Percentiles rank a stretch among this genome's conserved stretches.
These are phyloP conservation scores for Ceratobasidium papillatum DNA, from an alignment of 1,284 basidiomycete species.

Conservation along the genomic window DNA sequence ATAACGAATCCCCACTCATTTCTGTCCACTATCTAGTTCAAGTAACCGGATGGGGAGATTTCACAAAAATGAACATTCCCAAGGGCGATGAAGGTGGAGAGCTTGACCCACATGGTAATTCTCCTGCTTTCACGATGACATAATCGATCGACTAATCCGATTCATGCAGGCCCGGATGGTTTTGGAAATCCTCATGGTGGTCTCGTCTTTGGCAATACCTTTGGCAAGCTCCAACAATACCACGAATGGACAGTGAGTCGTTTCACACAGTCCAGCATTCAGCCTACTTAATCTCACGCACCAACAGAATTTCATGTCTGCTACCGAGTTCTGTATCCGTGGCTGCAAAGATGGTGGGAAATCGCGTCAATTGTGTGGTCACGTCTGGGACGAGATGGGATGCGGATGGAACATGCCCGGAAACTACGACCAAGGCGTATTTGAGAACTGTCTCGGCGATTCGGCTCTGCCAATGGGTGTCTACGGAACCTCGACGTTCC, in stretches of 20 bases:
- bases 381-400: conserved; percentile 53
- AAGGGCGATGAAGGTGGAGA: conserved; percentile 49
- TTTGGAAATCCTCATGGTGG: conserved; percentile 47
- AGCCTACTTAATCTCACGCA: background rate
- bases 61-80: conserved; percentile 50
- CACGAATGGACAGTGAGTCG: conserved; percentile 46
- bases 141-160: background rate
- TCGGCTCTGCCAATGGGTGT: conserved; percentile 41
- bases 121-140: too few relatives aligned
- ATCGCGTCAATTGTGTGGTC: conserved; percentile 50
- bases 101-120: conserved; percentile 45
- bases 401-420: conserved; percentile 42
- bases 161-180: conserved; percentile 42
- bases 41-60: conserved; percentile 48
- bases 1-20: conserved; percentile 44
- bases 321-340: conserved; percentile 52
- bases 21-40: conserved; percentile 44
- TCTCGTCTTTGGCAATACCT: conserved; percentile 45
- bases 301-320: conserved; percentile 44
- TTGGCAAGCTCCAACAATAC: conserved; percentile 45
- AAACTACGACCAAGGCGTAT: conserved; percentile 30
- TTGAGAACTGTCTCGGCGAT: conserved; percentile 44
- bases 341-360: conserved; percentile 52
- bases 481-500: conserved; percentile 45
- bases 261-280: background rate